Base-by-base conservation (phyloP, 139 green algal species). In the Chlorella vulgaris region DNA sequence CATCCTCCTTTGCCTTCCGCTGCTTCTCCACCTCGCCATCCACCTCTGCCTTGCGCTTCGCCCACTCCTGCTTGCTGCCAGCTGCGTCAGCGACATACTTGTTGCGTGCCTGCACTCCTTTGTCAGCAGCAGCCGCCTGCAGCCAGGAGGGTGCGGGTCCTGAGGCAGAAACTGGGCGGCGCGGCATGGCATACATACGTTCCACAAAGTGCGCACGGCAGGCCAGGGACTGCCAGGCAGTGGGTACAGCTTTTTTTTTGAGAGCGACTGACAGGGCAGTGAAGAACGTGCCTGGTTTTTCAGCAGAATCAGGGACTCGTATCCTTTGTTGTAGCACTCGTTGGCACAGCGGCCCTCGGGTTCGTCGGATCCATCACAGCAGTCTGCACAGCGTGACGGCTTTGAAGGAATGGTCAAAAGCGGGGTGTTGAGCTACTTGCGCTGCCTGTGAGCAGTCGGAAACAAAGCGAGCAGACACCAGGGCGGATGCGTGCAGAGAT, bases 311-410 rank as follows among this genome's bases (percentile, higher is more conserved):
- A 90, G 81, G 4, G 85, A 73, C 7, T 88, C 87, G 2, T 86
- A 82, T 39, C 93, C 92, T 29, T 86, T 83, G 62, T 94, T 83
- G 21, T 88, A 62, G 85, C 95, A 98, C 2, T 80, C 93, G 86
- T 98, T 95, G 40, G 80, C 71, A 89, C 95, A 98, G 2, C 42
- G 55, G 31, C 93, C 94, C 13, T 78, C 55, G 0, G 74, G 47
- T 86, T 98, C 95, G 69, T 98, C 95, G 1, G 83, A 86, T 33
- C 95, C 95, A 86, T 98, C 95, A 63, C 95, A 98, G 88, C 95
- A 98, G 74, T 98, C 93, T 97, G 87, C 75, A 74, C 4, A 24
- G 21, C 71, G 5, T 19, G 26, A 22, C 2, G 69, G 10, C 26
- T 8, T 40, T n/a, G n/a, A n/a, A n/a, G n/a, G n/a, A n/a, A n/a